A percentile compares a stretch with the other conserved stretches of the same genome.
Conservation (phyloP, 139 green algal species). For the Chlorella sp. region DNA sequence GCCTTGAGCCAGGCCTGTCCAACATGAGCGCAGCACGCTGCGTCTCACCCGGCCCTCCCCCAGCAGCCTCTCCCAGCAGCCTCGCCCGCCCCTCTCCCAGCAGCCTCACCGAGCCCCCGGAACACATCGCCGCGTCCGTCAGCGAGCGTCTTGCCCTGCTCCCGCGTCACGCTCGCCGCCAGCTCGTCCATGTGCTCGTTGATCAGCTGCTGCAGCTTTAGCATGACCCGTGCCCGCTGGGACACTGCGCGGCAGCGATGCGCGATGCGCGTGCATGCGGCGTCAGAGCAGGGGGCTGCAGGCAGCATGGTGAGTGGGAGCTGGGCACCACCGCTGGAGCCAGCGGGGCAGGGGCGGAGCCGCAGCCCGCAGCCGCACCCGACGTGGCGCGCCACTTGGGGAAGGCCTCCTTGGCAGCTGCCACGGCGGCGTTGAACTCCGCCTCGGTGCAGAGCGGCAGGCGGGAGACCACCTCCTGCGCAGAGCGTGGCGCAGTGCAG, state of each 20-base stretch:
- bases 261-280: too few species aligned
- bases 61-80: too few species aligned
- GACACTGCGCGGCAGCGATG: too few species aligned
- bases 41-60: too few species aligned
- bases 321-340: too few species aligned
- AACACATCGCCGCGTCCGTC: conserved; percentile 95
- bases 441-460: conserved; percentile 74
- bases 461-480: conserved; percentile 82
- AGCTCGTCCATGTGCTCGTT: conserved; percentile 88
- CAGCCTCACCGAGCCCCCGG: conserved; percentile 82
- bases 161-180: conserved; percentile 78
- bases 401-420: conserved; percentile 80
- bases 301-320: too few species aligned
- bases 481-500: conserved; percentile 52
- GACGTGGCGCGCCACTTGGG: conserved; percentile 79
- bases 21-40: too few species aligned
- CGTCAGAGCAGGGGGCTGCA: too few species aligned
- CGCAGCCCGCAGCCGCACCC: too few species aligned
- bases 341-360: too few species aligned
- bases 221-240: conserved; percentile 83
- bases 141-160: conserved; percentile 96
- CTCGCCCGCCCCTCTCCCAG: too few species aligned
- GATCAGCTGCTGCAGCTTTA: conserved; percentile 89
- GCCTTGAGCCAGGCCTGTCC: too few species aligned
- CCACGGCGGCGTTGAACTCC: conserved; percentile 92